Evolutionary conservation across 257 asterid species (phyloP), one percentile per base, ranked within the genome.

Genomic region (Solanum chilense): DNA sequence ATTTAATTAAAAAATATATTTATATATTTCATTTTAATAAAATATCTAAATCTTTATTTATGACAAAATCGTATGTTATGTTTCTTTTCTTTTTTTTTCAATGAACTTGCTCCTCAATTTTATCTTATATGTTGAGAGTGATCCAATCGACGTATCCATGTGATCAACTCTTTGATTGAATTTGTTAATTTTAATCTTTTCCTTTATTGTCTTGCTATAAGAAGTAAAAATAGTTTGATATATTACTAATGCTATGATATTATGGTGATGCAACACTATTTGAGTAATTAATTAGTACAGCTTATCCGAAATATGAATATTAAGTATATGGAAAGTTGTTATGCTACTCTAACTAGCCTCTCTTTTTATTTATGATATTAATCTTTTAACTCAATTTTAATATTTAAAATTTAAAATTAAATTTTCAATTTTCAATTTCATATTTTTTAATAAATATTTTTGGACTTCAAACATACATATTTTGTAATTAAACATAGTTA

Each of bases 341-440:
- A 5, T 66, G 35, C 20, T 12, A 25, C 10, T 66, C 0, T 23
- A 64, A 64, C 73, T 33, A 33, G 35, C 35, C 35, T 33, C 5
- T 33, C 35, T 33, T 33, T 0, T 33, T 33, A 33, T 3, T 33
- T 33, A 33, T 33, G 35, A 33, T 33, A 0, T 33, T 14, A 14
- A 12, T 69, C 23, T 29, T 52, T 69, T 29, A 14, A 14, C 12
- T 15, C 3, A 16, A 31, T 11, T 8, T 15, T 31, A 31, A 71
- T 71, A 71, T 71, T 71, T 18, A 1, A 0, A 8, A 9, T 71
- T 35, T 35, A 20, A 71, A 33, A 3, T 18, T 35, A 71, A 21
- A 6, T 71, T 71, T 8, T 4, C 0, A 33, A 71, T 71, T 1
- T 1, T 5, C 0, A 0, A 71, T 18, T 29, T 18, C 7, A 31